phyloP scores from a whole-genome alignment of 495 filamentous ascomycete genomes.

The Talaromyces stipitatus region DNA sequence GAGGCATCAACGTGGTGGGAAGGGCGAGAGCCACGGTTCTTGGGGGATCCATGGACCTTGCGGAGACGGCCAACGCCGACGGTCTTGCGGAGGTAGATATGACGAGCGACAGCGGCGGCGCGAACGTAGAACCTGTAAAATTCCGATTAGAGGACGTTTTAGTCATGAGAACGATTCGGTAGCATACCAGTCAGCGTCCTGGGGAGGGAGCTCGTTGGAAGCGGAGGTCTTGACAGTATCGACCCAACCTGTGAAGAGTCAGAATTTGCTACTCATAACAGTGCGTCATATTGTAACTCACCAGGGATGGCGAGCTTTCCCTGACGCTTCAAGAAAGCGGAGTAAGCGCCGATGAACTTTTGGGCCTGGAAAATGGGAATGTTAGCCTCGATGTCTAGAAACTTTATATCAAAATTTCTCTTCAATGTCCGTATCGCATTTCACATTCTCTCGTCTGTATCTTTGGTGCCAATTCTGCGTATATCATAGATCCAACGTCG shows the following conservation, averaged over 20 bases:
- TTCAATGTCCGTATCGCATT: neutral
- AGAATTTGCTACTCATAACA: neutral
- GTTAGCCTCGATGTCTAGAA: conserved; percentile 21
- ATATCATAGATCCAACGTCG: neutral
- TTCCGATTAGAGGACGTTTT: neutral
- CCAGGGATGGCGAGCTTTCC: conserved; percentile 96
- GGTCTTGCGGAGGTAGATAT: conserved; percentile 98
- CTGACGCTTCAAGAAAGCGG: conserved; percentile 97
- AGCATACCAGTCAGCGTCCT: conserved; percentile 82
- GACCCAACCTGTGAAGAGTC: conserved; percentile 67
- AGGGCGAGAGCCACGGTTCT: conserved; percentile 91
- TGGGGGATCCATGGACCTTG: conserved; percentile 88
- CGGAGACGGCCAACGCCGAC: conserved; percentile 91
- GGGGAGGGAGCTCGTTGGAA: conserved; percentile 93
- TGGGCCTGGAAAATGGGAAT: conserved; percentile 52
- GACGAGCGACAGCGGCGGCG: conserved; percentile 89
- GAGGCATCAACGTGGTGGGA: conserved; percentile 92
- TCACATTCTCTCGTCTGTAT: neutral
- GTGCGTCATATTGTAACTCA: conserved; percentile 23
- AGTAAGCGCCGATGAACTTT: conserved; percentile 92
- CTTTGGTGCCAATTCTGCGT: neutral
- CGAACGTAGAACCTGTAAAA: conserved; percentile 88
- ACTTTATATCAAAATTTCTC: neutral
- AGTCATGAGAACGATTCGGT: no score
- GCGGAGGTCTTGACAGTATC: conserved; percentile 97